phyloP scores from a whole-genome alignment of 2,329 filamentous ascomycete genomes.

The Clonostachys rhizophaga region DNA sequence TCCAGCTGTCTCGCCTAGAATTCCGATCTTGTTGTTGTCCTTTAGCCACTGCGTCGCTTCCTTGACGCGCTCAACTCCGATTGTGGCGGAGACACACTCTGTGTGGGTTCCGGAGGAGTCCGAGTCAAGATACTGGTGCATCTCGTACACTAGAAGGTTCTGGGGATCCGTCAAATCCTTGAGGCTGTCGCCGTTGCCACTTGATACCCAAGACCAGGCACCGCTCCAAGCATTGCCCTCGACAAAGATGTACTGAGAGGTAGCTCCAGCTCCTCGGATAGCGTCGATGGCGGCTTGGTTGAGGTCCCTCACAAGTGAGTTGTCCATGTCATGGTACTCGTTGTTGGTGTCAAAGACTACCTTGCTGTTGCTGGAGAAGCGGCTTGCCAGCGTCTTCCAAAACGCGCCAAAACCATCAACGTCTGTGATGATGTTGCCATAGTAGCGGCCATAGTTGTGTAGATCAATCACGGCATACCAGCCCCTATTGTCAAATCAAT shows the following conservation, averaged over 20 bases:
- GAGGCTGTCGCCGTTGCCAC: conserved; percentile 26
- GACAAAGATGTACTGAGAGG: conserved; percentile 47
- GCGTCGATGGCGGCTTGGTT: conserved; percentile 61
- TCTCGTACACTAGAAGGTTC: conserved; percentile 49
- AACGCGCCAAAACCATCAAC: conserved; percentile 20
- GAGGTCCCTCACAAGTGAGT: conserved; percentile 50
- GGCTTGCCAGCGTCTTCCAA: conserved; percentile 49
- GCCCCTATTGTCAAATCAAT: not conserved
- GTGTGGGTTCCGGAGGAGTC: conserved; percentile 45
- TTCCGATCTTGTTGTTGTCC: not conserved
- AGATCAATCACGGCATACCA: not conserved
- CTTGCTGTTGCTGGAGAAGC: conserved; percentile 43
- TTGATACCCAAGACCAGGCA: conserved; percentile 34
- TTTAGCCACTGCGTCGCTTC: not conserved
- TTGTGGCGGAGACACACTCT: conserved; percentile 35
- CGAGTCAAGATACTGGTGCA: conserved; percentile 55
- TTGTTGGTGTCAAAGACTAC: conserved; percentile 66
- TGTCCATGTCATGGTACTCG: conserved; percentile 60
- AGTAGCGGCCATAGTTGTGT: not conserved
- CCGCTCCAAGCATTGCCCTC: conserved; percentile 50
- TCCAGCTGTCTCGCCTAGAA: not conserved
- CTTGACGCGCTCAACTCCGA: not conserved
- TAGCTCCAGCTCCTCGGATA: conserved; percentile 55
- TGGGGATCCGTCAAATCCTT: conserved; percentile 39
- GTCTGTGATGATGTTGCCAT: not conserved